phyloP scores from a whole-genome alignment of 768 basidiomycete genomes.

The Chalciporus pseudorubinellus region DNA sequence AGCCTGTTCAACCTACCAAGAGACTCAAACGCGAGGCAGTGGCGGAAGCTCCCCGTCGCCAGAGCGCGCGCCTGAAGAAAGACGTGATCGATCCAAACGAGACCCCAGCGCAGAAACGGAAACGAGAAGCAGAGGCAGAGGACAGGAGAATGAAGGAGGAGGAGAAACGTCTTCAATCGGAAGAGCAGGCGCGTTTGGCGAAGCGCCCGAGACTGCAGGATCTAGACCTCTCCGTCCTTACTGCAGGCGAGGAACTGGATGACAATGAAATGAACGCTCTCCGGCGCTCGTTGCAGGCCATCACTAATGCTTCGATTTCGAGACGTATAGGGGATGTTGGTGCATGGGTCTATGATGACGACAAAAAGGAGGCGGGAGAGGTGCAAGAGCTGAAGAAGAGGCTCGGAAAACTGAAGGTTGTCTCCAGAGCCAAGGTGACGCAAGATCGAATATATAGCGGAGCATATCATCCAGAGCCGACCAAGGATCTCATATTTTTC shows the following conservation, averaged over 20 bases:
- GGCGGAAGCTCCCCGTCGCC: constrained; percentile 53
- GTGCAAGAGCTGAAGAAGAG: constrained; percentile 53
- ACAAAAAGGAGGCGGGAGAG: constrained; percentile 46
- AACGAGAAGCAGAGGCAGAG: constrained; percentile 63
- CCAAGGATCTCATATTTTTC: constrained; percentile 84
- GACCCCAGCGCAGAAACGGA: constrained; percentile 58
- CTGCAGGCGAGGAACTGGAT: constrained; percentile 44
- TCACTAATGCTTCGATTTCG: constrained; percentile 37
- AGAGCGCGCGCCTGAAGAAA: constrained; percentile 60
- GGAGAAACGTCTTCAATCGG: constrained; percentile 56
- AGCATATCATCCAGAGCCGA: constrained; percentile 75
- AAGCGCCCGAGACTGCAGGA: constrained; percentile 69
- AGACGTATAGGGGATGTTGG: constrained; percentile 45
- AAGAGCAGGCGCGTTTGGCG: constrained; percentile 60
- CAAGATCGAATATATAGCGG: constrained; percentile 72
- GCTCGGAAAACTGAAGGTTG: constrained; percentile 57
- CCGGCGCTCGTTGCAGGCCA: constrained; percentile 40
- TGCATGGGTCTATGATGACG: constrained; percentile 48
- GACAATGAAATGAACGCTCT: constrained; percentile 48
- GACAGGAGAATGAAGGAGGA: constrained; percentile 59
- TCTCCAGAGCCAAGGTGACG: constrained; percentile 79
- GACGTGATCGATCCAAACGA: constrained; percentile 58
- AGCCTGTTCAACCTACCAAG: constrained; percentile 61
- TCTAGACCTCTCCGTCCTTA: constrained; percentile 56
- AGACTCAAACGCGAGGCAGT: constrained; percentile 48